Conservation (phyloP, 257 asterid genomes). For the Cordia subcordata region DNA sequence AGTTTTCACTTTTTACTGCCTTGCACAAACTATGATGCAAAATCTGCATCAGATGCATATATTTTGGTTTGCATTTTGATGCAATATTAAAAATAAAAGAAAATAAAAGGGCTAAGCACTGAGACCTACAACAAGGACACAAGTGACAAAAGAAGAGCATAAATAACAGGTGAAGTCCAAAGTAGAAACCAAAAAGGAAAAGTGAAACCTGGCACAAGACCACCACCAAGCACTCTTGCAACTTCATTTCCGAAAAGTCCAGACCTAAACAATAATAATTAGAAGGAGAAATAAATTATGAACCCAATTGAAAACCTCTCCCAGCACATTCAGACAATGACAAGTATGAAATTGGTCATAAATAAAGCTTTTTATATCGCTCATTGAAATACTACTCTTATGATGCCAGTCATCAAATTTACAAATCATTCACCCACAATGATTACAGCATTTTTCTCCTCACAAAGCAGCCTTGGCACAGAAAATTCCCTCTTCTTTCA, state of each 20-base stretch:
- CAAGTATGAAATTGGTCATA: not conserved
- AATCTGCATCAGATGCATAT: no score
- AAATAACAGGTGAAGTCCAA: slow-evolving; percentile 1
- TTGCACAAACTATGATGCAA: no score
- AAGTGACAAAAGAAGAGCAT: not conserved
- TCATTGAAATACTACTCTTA: not conserved
- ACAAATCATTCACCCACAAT: not conserved
- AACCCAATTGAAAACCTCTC: not conserved
- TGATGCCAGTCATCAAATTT: not conserved
- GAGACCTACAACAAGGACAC: not conserved
- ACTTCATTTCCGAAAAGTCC: slow-evolving; percentile 93
- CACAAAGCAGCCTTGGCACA: not conserved
- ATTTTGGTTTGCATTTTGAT: no score
- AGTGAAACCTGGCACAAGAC: slow-evolving; percentile 79
- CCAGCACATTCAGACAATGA: not conserved
- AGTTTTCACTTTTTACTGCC: no score
- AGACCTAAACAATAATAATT: slow-evolving; percentile 37
- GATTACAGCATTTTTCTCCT: not conserved
- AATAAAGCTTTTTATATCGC: no score
- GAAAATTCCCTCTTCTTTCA: not conserved
- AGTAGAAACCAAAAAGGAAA: not conserved
- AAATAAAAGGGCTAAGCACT: not conserved
- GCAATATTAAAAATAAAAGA: not conserved
- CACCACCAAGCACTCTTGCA: slow-evolving; percentile 97
- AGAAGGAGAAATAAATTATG: not conserved